Evolutionary conservation across 345 rosid species (phyloP).

Genomic region (Linum tenue): DNA sequence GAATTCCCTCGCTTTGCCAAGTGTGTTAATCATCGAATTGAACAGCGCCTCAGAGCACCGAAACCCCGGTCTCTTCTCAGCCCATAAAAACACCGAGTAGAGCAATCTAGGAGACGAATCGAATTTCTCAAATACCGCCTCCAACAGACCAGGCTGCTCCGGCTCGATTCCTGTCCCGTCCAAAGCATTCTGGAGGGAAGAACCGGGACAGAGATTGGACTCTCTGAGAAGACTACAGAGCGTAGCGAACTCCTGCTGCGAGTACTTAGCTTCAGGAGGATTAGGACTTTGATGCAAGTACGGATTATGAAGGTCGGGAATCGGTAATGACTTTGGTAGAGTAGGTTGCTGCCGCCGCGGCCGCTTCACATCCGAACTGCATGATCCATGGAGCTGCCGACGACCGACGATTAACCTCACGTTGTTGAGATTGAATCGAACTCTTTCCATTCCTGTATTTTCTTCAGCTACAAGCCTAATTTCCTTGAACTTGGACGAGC

Average conservation of each 20-base stretch:
- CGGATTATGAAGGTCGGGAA: conserved; percentile 1
- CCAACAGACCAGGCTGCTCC: conserved; percentile 27
- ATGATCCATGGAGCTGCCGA: neutral
- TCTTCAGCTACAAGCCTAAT: too few species aligned
- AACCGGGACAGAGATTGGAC: conserved; percentile 30
- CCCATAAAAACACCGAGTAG: conserved; percentile 57
- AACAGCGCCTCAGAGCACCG: conserved; percentile 35
- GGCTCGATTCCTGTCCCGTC: conserved; percentile 50
- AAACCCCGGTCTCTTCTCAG: conserved; percentile 54
- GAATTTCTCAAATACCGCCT: conserved; percentile 44
- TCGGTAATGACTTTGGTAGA: neutral
- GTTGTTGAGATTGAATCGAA: neutral
- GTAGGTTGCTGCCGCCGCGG: conserved; percentile 2
- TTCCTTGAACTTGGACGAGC: too few species aligned
- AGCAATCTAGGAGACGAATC: conserved; percentile 60
- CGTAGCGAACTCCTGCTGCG: conserved; percentile 32
- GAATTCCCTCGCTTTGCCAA: conserved; percentile 61
- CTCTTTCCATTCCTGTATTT: neutral
- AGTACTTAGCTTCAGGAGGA: conserved; percentile 13
- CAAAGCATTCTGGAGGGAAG: conserved; percentile 41
- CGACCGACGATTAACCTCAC: neutral
- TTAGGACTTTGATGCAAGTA: neutral
- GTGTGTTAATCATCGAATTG: conserved; percentile 37
- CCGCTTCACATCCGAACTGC: neutral
- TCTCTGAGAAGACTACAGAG: conserved; percentile 44